phyloP scores from a whole-genome alignment of 768 basidiomycete genomes.

The Boletus coccyginus region DNA sequence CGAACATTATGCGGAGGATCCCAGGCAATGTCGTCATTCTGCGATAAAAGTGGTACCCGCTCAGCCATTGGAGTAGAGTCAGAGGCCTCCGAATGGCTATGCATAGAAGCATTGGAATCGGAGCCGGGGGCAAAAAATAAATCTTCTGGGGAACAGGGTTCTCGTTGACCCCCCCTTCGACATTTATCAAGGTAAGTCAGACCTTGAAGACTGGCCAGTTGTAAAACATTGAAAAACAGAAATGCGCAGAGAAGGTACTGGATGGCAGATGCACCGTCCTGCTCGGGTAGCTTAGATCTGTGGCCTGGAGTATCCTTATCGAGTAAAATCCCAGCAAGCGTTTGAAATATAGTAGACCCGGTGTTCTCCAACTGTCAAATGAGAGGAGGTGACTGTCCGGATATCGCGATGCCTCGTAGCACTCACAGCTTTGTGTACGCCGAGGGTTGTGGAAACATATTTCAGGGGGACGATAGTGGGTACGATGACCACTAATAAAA shows the following conservation, averaged over 20 bases:
- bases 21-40: neutral
- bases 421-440: conserved; percentile 75
- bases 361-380: conserved; percentile 63
- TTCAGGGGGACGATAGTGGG: conserved; percentile 67
- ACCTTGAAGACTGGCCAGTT: conserved; percentile 49
- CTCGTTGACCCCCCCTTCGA: conserved; percentile 30
- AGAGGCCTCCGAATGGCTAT: neutral
- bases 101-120: neutral
- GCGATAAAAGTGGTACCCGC: conserved; percentile 14
- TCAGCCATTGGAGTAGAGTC: neutral
- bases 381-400: neutral
- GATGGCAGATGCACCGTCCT: conserved; percentile 36
- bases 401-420: neutral
- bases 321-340: conserved; percentile 65
- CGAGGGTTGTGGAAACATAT: conserved; percentile 76
- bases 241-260: conserved; percentile 59
- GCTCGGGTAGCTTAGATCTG: conserved; percentile 8
- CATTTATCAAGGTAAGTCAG: conserved; percentile 48
- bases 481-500: conserved; percentile 71
- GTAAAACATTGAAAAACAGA: conserved; percentile 53
- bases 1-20: conserved; percentile 14
- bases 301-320: conserved; percentile 35
- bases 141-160: conserved; percentile 16
- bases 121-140: neutral
- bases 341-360: conserved; percentile 70